Evolutionary conservation across 164 flowering plant species (phyloP), one percentile per base, ranked within the genome.

Genomic region (Nymphaea thermarum): DNA sequence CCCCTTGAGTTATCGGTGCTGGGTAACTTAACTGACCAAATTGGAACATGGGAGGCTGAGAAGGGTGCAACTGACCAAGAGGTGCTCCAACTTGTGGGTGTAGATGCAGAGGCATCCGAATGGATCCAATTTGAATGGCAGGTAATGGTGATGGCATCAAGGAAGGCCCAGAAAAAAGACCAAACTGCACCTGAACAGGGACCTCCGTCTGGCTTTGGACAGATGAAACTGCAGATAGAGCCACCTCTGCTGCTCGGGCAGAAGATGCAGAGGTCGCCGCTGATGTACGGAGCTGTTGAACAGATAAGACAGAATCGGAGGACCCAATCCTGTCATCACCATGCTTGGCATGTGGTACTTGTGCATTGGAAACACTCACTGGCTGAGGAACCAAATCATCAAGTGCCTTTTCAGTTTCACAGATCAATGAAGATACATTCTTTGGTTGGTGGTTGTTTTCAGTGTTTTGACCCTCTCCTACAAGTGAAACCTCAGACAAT

Each of bases 71-170:
- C 71, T 88, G 95, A 47, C 85, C 53, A 65, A 89, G 74, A 44
- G 98, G 82, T 53, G 85, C 77, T 45, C 88, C 89, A 75, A 86
- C 84, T 51, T 82, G 96, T 16, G 86, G 89, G 75, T 86, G 94
- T 41, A 93, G 76, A 76, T 86, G 94, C 64, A 94, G 89, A 70
- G 99, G 99, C 97, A 94, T 94, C 83, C 87, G 96, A 66, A 94
- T 94, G 43, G 99, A 94, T 70, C 99, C 99, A 76, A 94, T 94
- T 79, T 94, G 97, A 80, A 94, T 91, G 43, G 99, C 90, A 64
- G 95, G 96, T 69, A 94, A 86, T 16, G 95, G 96, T 67, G 98
- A 86, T 68, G 96, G 95, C 72, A 91, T 87, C 75, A 89, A 68
- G 65, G 98, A 81, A 62, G 97, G 96, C 59, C 96, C 96, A 63